Conservation (phyloP, 1,139 yeast species). For the Blastobotrys indianensis region DNA sequence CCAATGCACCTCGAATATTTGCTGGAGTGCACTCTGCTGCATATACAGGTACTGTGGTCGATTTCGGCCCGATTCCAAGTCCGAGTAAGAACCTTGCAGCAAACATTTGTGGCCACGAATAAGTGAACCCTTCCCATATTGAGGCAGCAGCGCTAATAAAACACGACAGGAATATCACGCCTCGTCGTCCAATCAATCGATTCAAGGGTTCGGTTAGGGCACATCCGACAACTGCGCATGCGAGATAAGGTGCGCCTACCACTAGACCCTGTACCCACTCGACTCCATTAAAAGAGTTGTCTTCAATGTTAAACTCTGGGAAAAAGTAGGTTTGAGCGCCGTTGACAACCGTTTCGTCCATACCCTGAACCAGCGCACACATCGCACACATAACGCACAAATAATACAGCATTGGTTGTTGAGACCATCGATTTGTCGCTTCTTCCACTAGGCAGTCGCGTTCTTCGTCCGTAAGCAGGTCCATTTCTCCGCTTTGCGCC, state of each 20-base stretch:
- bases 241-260: slow-evolving; percentile 76
- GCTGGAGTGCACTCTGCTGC: slow-evolving; percentile 80
- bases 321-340: slow-evolving; percentile 79
- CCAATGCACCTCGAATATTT: slow-evolving; percentile 68
- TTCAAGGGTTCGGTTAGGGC: slow-evolving; percentile 70
- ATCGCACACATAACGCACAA: slow-evolving; percentile 73
- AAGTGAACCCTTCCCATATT: slow-evolving; percentile 71
- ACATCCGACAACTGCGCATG: slow-evolving; percentile 64
- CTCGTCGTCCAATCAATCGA: slow-evolving; percentile 59
- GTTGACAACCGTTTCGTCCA: slow-evolving; percentile 83
- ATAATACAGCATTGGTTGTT: slow-evolving; percentile 54
- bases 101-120: slow-evolving; percentile 69
- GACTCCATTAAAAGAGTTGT: slow-evolving; percentile 38
- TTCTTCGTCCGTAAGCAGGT: slow-evolving; percentile 59
- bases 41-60: slow-evolving; percentile 79
- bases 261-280: slow-evolving; percentile 71
- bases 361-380: slow-evolving; percentile 90
- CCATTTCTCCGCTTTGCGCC: slow-evolving; percentile 59
- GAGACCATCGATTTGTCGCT: slow-evolving; percentile 58
- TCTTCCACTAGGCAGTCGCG: slow-evolving; percentile 46
- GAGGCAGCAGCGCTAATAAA: slow-evolving; percentile 59
- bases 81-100: slow-evolving; percentile 69
- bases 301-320: slow-evolving; percentile 40
- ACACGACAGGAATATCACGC: slow-evolving; percentile 67
- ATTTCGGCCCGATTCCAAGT: slow-evolving; percentile 73